Conservation (phyloP, 164 flowering plant species). For the Buxus sempervirens region DNA sequence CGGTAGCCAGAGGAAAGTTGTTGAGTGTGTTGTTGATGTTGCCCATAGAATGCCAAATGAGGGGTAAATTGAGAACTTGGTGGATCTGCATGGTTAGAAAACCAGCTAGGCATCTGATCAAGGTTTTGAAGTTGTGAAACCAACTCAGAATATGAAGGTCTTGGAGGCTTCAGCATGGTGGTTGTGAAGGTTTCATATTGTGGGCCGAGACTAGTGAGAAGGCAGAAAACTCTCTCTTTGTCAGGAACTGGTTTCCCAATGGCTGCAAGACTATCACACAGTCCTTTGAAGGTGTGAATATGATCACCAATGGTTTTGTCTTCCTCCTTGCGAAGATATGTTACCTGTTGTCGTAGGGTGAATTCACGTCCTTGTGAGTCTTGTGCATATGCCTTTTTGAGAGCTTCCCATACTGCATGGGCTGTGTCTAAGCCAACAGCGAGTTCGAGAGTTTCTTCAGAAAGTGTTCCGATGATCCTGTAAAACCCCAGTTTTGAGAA, state of each 20-base stretch:
- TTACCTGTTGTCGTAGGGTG: too few species aligned
- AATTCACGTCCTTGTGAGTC: constrained; percentile 10
- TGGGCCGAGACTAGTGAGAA: constrained; percentile 4
- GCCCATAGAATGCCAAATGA: constrained; percentile 5
- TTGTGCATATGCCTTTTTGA: constrained; percentile 3
- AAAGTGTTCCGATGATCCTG: constrained; percentile 6
- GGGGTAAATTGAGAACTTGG: background rate
- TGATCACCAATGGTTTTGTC: background rate
- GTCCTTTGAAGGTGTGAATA: background rate
- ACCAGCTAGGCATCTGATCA: constrained; percentile 2
- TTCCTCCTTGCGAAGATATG: background rate
- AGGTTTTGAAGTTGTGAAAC: constrained; percentile 5
- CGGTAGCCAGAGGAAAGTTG: background rate
- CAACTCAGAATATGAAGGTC: constrained; percentile 6
- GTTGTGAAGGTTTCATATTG: constrained; percentile 13
- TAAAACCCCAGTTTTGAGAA: too few species aligned
- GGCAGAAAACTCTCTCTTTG: constrained; percentile 1
- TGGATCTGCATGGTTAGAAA: background rate
- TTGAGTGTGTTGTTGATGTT: constrained; percentile 1
- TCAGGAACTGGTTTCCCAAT: constrained; percentile 1
- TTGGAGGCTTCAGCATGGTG: constrained; percentile 10
- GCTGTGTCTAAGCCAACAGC: constrained; percentile 3
- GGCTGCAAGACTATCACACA: too few species aligned
- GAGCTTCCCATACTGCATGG: background rate
- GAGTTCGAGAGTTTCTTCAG: background rate